Evolutionary conservation across 441 rosid genomes (phyloP), one percentile per base, ranked within the genome.

Genomic region (Theobroma grandiflorum): DNA sequence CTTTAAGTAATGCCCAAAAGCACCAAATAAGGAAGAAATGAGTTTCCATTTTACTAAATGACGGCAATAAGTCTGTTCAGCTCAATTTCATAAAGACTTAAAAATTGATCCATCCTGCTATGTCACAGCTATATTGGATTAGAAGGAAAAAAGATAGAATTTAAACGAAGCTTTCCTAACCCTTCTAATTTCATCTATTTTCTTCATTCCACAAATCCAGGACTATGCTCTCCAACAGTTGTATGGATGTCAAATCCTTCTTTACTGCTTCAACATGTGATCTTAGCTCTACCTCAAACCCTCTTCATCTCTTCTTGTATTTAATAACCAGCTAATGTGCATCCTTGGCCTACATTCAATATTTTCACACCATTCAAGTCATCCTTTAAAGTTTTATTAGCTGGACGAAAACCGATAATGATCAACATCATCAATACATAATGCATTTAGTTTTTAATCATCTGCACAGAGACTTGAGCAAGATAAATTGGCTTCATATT

Each of bases 181-280:
- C 57, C 74, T 22, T 69, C 74, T 66, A 66, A 9, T 66, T 40
- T 20, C 50, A 66, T 66, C 50, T 16, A 26, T 45, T 69, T 26
- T 20, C 75, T 71, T 71, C 43, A 11, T 22, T 50, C 26, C 9
- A 18, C 57, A 71, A 49, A 47, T 49, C 37, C 35, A 22, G 12
- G 58, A 45, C 58, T 11, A 47, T 26, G 38, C 20, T 47, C 74
- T 47, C 55, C 18, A 64, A 40, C 6, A 66, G 71, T 22, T 66
- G 49, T 65, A 15, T 14, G 70, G 55, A 68, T 8, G 3, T 35
- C 20, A 15, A 71, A 49, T 71, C 43, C 75, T 50, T 47, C 20
- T 50, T 71, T 33, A 31, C 14, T 6, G 11, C 58, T 26, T n/a
- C 15, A 66, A 42, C 72, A 40, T 18, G 18, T 40, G 50, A 66